These are phyloP conservation scores for Arthrobotrys sphaeroides DNA, from an alignment of 2,329 filamentous ascomycete species.

Conservation along the genomic window DNA sequence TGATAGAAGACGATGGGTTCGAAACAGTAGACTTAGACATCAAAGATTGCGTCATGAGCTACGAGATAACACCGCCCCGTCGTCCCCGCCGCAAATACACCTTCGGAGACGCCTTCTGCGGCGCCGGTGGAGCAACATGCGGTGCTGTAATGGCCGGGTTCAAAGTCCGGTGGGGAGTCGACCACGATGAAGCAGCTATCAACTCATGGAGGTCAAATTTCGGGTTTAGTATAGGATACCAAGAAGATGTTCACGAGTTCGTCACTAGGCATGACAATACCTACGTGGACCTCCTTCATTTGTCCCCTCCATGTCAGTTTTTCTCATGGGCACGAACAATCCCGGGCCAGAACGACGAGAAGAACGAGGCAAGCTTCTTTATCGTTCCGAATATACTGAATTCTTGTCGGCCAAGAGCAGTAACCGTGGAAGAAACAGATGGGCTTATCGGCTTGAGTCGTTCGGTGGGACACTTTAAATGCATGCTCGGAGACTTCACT, in stretches of 20 bases:
- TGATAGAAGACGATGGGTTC: slow-evolving; percentile 3
- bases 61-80: neutral
- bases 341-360: slow-evolving; percentile 69
- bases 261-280: slow-evolving; percentile 59
- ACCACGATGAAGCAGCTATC: slow-evolving; percentile 69
- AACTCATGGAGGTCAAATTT: slow-evolving; percentile 71
- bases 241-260: slow-evolving; percentile 66
- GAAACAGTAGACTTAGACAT: neutral
- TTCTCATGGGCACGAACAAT: slow-evolving; percentile 78
- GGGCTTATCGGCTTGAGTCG: slow-evolving; percentile 65
- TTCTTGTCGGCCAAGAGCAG: slow-evolving; percentile 71
- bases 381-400: slow-evolving; percentile 67
- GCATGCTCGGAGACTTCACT: slow-evolving; percentile 72
- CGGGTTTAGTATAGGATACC: slow-evolving; percentile 64
- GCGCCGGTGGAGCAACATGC: slow-evolving; percentile 75
- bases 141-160: slow-evolving; percentile 72
- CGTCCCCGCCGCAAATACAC: slow-evolving; percentile 66
- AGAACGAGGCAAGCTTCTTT: slow-evolving; percentile 71
- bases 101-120: slow-evolving; percentile 76
- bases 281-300: slow-evolving; percentile 73
- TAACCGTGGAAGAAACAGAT: slow-evolving; percentile 82
- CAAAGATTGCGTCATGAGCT: neutral
- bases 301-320: slow-evolving; percentile 80
- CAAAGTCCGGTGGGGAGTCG: slow-evolving; percentile 71
- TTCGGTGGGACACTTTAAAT: slow-evolving; percentile 66